phyloP scores from a whole-genome alignment of 148 eudicot genomes.

The Selenicereus undatus region DNA sequence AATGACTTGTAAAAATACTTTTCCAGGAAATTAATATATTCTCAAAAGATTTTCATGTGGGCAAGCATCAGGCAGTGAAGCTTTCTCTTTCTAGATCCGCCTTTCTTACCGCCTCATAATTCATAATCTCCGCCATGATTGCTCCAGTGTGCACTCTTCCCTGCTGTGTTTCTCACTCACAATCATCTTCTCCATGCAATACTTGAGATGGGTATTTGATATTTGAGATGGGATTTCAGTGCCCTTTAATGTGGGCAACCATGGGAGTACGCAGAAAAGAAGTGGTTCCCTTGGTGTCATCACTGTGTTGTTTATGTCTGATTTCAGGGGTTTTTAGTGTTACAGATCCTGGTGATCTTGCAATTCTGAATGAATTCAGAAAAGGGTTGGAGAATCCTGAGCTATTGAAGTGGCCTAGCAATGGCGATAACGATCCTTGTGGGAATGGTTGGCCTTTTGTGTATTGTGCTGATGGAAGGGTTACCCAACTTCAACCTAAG shows the following conservation, averaged over 20 bases:
- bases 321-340: constrained; percentile 36
- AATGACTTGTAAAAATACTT: background rate
- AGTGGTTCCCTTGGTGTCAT: constrained; percentile 8
- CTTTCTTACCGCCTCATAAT: background rate
- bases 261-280: background rate
- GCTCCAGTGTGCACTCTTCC: background rate
- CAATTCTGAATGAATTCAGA: constrained; percentile 60
- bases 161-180: background rate
- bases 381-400: constrained; percentile 69
- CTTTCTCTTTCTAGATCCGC: constrained; percentile 16
- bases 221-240: constrained; percentile 18
- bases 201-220: constrained; percentile 11
- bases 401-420: constrained; percentile 73
- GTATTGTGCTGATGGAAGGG: constrained; percentile 47
- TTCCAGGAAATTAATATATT: background rate
- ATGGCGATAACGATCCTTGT: constrained; percentile 68
- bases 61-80: background rate
- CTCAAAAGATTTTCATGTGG: background rate
- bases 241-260: background rate
- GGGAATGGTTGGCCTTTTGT: constrained; percentile 73
- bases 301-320: constrained; percentile 16
- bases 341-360: constrained; percentile 68
- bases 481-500: constrained; percentile 73
- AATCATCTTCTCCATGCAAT: constrained; percentile 7
- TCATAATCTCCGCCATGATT: constrained; percentile 3